Conservation (phyloP, 169 alveolate species). For the Plasmodium yoelii region DNA sequence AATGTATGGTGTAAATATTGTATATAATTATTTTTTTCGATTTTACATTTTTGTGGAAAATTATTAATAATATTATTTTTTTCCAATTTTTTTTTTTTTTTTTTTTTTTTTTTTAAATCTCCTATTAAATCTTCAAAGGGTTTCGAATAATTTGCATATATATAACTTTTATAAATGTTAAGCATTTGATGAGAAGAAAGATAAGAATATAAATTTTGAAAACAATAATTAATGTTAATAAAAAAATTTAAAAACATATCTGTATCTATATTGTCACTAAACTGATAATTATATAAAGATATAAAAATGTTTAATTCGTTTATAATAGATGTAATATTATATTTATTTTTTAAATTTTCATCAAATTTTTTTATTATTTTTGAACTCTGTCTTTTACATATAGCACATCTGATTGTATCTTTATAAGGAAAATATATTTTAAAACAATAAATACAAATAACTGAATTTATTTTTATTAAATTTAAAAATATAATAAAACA, state of each 20-base stretch:
- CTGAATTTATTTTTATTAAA: slow-evolving; percentile 8
- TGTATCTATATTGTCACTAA: slow-evolving; percentile 6
- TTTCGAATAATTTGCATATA: slow-evolving; percentile 22
- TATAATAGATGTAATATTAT: background rate
- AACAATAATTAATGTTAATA: slow-evolving; percentile 40
- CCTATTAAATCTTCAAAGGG: slow-evolving; percentile 6
- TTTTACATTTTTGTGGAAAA: background rate
- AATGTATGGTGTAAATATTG: too few species aligned
- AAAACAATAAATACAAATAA: slow-evolving; percentile 40
- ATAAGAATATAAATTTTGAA: slow-evolving; percentile 19
- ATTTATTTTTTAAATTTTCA: background rate
- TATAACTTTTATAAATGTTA: slow-evolving; percentile 1
- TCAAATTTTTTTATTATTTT: background rate
- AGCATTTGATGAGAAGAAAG: slow-evolving; percentile 16
- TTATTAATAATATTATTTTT: background rate
- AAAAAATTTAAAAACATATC: slow-evolving; percentile 28
- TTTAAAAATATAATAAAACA: slow-evolving; percentile 31
- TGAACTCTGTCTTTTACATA: background rate
- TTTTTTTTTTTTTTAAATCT: background rate
- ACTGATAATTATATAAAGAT: slow-evolving; percentile 20
- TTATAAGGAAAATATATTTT: slow-evolving; percentile 12
- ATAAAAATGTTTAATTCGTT: slow-evolving; percentile 29
- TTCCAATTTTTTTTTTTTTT: background rate
- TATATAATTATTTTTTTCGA: too few species aligned
- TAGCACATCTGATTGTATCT: slow-evolving; percentile 1